Conservation (phyloP, 495 filamentous ascomycete species). For the Lasiosphaeriaceae sp. region DNA sequence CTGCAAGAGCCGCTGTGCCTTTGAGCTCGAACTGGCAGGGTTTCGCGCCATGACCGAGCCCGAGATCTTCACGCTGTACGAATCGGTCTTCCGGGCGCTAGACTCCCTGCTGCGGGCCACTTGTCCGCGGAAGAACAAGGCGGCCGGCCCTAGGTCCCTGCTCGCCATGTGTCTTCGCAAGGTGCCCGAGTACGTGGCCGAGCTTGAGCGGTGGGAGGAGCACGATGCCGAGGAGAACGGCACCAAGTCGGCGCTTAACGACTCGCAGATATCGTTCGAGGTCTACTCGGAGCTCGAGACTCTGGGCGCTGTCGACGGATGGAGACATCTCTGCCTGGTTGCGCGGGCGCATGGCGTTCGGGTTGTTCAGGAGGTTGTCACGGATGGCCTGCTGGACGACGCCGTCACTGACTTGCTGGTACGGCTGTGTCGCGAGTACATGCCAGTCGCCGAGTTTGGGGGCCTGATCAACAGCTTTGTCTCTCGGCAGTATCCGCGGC, state of each 20-base stretch:
- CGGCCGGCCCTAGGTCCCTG: slow-evolving; percentile 43
- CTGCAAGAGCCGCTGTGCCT: slow-evolving; percentile 10
- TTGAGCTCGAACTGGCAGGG: slow-evolving; percentile 14
- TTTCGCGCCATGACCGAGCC: slow-evolving; percentile 9
- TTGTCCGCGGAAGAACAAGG: slow-evolving; percentile 3
- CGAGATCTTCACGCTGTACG: slow-evolving; percentile 15
- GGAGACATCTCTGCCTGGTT: slow-evolving; percentile 60
- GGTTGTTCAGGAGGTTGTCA: slow-evolving; percentile 52
- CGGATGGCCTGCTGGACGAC: slow-evolving; percentile 41
- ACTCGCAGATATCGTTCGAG: slow-evolving; percentile 36
- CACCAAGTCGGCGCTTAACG: slow-evolving; percentile 34
- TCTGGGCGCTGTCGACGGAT: slow-evolving; percentile 55
- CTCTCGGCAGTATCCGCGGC: slow-evolving; percentile 33
- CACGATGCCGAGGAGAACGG: slow-evolving; percentile 49
- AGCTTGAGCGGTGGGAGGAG: slow-evolving; percentile 52
- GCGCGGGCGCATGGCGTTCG: slow-evolving; percentile 65
- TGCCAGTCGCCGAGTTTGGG: slow-evolving; percentile 38
- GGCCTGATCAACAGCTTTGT: slow-evolving; percentile 33
- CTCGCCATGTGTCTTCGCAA: slow-evolving; percentile 62
- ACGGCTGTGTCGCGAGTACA: slow-evolving; percentile 35
- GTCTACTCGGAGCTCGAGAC: slow-evolving; percentile 67
- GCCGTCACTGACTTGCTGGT: slow-evolving; percentile 37
- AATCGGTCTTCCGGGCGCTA: slow-evolving; percentile 42
- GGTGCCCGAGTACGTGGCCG: slow-evolving; percentile 59
- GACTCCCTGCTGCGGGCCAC: slow-evolving; percentile 48